Base-by-base conservation (phyloP, 2,329 filamentous ascomycete genomes). In the Ascosphaera apis region DNA sequence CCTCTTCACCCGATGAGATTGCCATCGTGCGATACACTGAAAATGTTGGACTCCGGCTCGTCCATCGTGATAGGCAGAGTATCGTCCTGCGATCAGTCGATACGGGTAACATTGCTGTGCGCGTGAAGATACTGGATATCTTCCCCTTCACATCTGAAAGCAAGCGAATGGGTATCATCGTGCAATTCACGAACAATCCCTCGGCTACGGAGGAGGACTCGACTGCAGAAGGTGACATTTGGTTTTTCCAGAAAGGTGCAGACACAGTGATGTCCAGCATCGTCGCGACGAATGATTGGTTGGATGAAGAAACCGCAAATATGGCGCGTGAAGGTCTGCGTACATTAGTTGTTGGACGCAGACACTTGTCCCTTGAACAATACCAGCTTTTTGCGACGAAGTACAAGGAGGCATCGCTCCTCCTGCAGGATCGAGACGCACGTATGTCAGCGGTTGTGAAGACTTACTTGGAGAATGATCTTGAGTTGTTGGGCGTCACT, bases 241-340 rank as follows among this genome's bases (percentile, higher is more conserved):
- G 86, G 79, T 98, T 98, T 58, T 95, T 86, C 50, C 84, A 98
- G 49, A 98, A 98, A 56, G 88, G 88, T 41, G 91, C 88, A 2
- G 91, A 98, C 52, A 95, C 88, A 0, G 86, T 98, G 43, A 98
- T 98, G 91, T 71, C 76, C n/a, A 68, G 76, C 2, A 95, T 98
- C 44, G 88, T 98, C 25, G 81, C 78, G 5, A 72, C 84, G 13
- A 98, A 95, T 49, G 88, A 98, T 58, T 98, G 88, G 91, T 71
- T 98, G 0, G 88, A 98, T 45, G 88, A 98, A 54, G 88, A 98
- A 54, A 95, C 88, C 0, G 81, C 82, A n/a, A 98, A 98, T 53
- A 98, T 98, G 91, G 91, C 91, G 4, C 74, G 88, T 34, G 91
- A 98, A 62, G 88, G 88, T 28, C 62, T 98, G 35, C 76, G 88